Evolutionary conservation across 2,329 filamentous ascomycete species (phyloP), one percentile per base, ranked within the genome.

Genomic region (Paecilomyces niveus): DNA sequence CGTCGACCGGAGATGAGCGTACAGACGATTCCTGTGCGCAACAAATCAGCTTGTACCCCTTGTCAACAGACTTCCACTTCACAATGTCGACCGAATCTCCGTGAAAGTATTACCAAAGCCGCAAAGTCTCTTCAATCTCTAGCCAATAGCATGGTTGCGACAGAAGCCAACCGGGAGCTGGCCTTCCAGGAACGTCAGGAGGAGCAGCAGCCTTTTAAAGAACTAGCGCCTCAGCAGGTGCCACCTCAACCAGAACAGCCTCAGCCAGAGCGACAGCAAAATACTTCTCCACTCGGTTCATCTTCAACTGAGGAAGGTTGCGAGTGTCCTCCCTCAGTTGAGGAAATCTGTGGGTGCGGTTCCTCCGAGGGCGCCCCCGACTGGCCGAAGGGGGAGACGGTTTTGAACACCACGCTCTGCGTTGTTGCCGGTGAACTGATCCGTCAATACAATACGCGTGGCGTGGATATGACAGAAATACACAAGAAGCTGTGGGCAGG

Each of bases 351-450:
- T 21, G 39, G 39, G 15, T 45, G 39, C 5, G 15, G 2, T 45
- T n/a, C 39, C n/a, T 45, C 39, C 1, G 39, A 45, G n/a, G 39
- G 39, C 3, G 6, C 18, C n/a, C 39, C 39, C 9, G 57, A 60
- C n/a, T 58, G 63, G 58, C 65, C 66, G 4, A 59, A 54, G 3
- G 64, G 66, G 21, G 66, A 65, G 22, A 65, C 68, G 54, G 57
- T 68, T 21, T 63, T 73, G 3, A 72, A 72, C 49, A 72, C 72
- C 6, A 73, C 73, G 3, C 64, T 74, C 18, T 76, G 73, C 58
- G 67, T 69, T n/a, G 68, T 76, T 18, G 73, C 73, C 2, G 73
- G 74, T 54, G 70, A 70, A 26, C 61, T 76, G 57, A 68, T 75
- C 21, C 61, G 67, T 10, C 73, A 74, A 56, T 76, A 73, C 61